phyloP scores from a whole-genome alignment of 306 rosid species.

The Castanopsis chinensis region DNA sequence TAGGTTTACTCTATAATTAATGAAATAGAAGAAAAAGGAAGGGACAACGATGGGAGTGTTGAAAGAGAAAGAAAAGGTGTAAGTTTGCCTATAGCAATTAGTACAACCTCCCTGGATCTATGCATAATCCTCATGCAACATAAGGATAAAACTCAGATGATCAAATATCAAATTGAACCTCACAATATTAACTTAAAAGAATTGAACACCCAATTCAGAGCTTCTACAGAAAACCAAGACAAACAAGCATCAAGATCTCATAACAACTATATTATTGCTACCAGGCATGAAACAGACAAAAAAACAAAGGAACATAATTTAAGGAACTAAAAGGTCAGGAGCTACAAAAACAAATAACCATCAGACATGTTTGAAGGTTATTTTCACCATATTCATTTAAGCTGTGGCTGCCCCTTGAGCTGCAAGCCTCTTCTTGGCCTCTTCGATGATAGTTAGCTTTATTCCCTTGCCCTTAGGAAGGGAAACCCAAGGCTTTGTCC shows the following conservation, averaged over 20 bases:
- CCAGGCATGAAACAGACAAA: background rate
- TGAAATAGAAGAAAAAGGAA: too few species aligned
- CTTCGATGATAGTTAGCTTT: constrained; percentile 69
- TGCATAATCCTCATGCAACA: too few species aligned
- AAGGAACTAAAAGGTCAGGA: background rate
- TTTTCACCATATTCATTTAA: constrained; percentile 7
- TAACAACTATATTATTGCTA: background rate
- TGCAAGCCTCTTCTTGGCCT: constrained; percentile 67
- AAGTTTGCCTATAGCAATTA: too few species aligned
- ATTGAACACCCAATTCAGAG: too few species aligned
- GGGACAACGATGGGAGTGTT: too few species aligned
- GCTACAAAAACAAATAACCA: background rate
- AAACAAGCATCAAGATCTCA: background rate
- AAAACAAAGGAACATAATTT: background rate
- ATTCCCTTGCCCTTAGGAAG: constrained; percentile 88
- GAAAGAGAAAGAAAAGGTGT: too few species aligned
- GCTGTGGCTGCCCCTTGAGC: constrained; percentile 63
- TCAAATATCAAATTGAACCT: too few species aligned
- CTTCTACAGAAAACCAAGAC: background rate
- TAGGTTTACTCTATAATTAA: too few species aligned
- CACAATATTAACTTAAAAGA: too few species aligned
- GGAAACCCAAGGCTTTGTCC: constrained; percentile 60
- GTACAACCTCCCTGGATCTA: too few species aligned
- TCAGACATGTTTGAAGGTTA: background rate
- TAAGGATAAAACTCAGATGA: too few species aligned